phyloP scores from a whole-genome alignment of 1,284 basidiomycete genomes.

The Ceratobasidium sp. region DNA sequence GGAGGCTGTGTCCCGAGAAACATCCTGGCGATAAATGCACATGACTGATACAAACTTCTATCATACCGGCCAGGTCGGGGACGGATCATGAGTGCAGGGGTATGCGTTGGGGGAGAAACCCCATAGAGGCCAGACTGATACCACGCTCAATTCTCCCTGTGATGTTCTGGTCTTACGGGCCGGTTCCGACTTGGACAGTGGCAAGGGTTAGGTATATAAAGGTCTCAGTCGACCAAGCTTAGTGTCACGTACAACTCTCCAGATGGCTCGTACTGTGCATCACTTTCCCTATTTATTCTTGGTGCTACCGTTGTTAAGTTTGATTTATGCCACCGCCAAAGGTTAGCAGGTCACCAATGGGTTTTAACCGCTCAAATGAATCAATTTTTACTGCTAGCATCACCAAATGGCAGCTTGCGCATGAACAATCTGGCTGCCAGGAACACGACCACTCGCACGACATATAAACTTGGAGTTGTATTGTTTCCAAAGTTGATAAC shows the following conservation, averaged over 20 bases:
- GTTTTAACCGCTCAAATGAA: background rate
- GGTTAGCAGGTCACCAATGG: background rate
- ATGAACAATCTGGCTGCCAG: background rate
- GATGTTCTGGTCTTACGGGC: background rate
- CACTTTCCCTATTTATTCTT: background rate
- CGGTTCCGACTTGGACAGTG: background rate
- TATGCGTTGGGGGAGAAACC: background rate
- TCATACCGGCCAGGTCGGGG: background rate
- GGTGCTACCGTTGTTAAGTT: background rate
- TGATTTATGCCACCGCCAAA: background rate
- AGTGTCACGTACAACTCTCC: background rate
- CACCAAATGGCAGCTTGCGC: background rate
- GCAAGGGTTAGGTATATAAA: background rate
- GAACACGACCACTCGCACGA: conserved; percentile 21
- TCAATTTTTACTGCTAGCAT: background rate
- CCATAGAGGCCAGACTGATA: background rate
- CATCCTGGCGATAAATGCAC: background rate
- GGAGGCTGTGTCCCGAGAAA: background rate
- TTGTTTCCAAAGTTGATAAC: conserved; percentile 17
- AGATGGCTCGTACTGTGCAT: background rate
- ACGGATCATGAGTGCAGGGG: background rate
- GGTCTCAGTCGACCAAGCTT: background rate
- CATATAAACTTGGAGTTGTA: conserved; percentile 30
- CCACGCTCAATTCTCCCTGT: background rate
- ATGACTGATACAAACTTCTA: background rate